These are phyloP conservation scores for Trichomonascus vanleenenianus DNA, from an alignment of 805 yeast genomes.

Conservation along the genomic window DNA sequence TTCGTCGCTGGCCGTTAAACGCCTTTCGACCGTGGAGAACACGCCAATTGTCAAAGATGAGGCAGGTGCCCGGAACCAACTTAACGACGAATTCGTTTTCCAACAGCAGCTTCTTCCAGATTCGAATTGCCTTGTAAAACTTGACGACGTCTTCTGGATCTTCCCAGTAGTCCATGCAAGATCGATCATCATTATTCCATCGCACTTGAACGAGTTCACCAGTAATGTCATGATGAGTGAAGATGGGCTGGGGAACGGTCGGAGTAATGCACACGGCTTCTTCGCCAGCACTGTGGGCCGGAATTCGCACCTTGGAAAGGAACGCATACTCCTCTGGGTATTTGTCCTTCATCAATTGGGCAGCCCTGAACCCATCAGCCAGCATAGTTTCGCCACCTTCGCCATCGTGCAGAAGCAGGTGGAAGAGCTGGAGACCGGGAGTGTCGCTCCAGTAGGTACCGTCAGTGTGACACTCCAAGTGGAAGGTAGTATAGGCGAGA, in stretches of 20 bases:
- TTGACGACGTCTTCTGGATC: slow-evolving; percentile 36
- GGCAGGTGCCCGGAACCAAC: slow-evolving; percentile 55
- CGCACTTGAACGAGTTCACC: slow-evolving; percentile 54
- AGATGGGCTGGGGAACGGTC: slow-evolving; percentile 46
- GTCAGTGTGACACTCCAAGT: slow-evolving; percentile 59
- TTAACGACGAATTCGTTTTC: slow-evolving; percentile 47
- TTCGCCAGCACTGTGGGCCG: slow-evolving; percentile 75
- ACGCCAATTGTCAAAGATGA: slow-evolving; percentile 69
- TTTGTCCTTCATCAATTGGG: slow-evolving; percentile 37
- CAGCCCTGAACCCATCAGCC: slow-evolving; percentile 60
- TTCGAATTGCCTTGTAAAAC: slow-evolving; percentile 49
- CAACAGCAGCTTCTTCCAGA: slow-evolving; percentile 48
- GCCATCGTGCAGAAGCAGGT: slow-evolving; percentile 51
- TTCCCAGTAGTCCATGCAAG: slow-evolving; percentile 47
- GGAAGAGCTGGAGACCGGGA: slow-evolving; percentile 65
- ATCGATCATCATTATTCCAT: slow-evolving; percentile 67
- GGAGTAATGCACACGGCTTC: slow-evolving; percentile 54
- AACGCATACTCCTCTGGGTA: slow-evolving; percentile 46
- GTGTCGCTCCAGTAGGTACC: slow-evolving; percentile 72
- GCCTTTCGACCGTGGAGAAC: slow-evolving; percentile 61
- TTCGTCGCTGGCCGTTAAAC: slow-evolving; percentile 57
- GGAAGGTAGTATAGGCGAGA: slow-evolving; percentile 64
- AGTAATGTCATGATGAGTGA: slow-evolving; percentile 36
- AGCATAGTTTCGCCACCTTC: slow-evolving; percentile 61
- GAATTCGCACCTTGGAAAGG: slow-evolving; percentile 42